Base-by-base conservation (phyloP, 2,329 filamentous ascomycete genomes). In the Epichloe elymi region DNA sequence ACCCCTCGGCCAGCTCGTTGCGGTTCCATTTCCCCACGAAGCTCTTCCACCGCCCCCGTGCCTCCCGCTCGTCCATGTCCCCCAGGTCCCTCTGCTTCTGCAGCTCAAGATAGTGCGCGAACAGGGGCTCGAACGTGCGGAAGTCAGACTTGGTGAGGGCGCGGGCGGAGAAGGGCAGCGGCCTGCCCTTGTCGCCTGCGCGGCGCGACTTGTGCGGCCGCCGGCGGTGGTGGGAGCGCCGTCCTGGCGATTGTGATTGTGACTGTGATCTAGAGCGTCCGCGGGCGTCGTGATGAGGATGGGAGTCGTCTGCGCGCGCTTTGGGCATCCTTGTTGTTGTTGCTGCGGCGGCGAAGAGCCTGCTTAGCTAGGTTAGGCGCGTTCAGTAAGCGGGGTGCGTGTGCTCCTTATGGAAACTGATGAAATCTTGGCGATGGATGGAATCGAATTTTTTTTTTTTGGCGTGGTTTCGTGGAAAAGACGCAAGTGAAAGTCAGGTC, bases 1-100 rank as follows among this genome's bases (percentile, higher is more conserved):
- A 98, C 45, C 88, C 88, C 66, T 91, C 85, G 4, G 86, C 85
- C 56, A 97, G 73, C 69, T 91, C 87, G 62, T 83, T 85, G 60
- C 81, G 79, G 70, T 98, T 98, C 91, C 93, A 98, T 73, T 89
- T 91, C 4, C 78, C 75, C 12, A 91, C 66, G 61, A 97, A 98
- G 64, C 88, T 91, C 75, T 95, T 95, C 89, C 91, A 98, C 51
- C 91, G 74, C 1, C 90, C 89, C 56, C 76, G 84, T 1, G 82
- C 68, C 64, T 96, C 90, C n/a, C 78, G 76, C 55, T 88, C 83
- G 51, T 81, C 77, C 57, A 97, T 72, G 10, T 79, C 75, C 17
- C 17, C 74, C 1, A 94, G 70, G 49, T 83, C 70, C 40, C 86
- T 75, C 39, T 81, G 75, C 69, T 96, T 96, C 67, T 97, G 91